phyloP scores from a whole-genome alignment of 2,329 filamentous ascomycete species.

The Scedosporium minutisporum region DNA sequence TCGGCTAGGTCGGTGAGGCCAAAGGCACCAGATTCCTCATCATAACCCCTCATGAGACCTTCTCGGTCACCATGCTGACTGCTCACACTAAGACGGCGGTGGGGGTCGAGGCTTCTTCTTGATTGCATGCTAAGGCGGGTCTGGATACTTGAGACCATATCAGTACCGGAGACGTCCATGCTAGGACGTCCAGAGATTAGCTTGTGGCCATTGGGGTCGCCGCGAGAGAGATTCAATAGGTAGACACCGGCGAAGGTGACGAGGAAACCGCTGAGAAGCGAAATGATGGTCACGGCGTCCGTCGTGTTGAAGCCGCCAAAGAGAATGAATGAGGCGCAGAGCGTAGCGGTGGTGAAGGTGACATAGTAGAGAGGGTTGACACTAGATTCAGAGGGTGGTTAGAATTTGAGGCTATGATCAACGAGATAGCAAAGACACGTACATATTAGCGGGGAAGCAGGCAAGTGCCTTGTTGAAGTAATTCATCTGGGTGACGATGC shows the following conservation, averaged over 20 bases:
- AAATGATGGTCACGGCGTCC: slow-evolving; percentile 83
- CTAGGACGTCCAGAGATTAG: slow-evolving; percentile 51
- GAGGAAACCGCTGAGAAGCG: slow-evolving; percentile 84
- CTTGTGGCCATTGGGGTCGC: slow-evolving; percentile 72
- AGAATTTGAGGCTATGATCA: background rate
- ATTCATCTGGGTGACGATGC: slow-evolving; percentile 98
- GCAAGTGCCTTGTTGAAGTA: slow-evolving; percentile 99
- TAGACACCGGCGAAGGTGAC: slow-evolving; percentile 95
- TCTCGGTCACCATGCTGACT: slow-evolving; percentile 62
- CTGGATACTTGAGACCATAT: slow-evolving; percentile 79
- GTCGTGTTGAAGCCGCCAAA: slow-evolving; percentile 95
- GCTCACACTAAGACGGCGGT: slow-evolving; percentile 54
- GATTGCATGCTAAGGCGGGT: slow-evolving; percentile 91
- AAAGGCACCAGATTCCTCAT: slow-evolving; percentile 64
- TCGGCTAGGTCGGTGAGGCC: slow-evolving; percentile 72
- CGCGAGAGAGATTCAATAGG: slow-evolving; percentile 86
- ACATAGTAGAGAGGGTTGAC: slow-evolving; percentile 97
- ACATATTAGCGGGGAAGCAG: slow-evolving; percentile 97
- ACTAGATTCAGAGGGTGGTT: slow-evolving; percentile 31
- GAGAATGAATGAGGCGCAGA: slow-evolving; percentile 90
- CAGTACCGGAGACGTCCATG: slow-evolving; percentile 77
- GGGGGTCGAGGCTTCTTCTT: slow-evolving; percentile 60
- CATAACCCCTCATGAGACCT: slow-evolving; percentile 79
- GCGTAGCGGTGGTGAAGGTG: slow-evolving; percentile 89
- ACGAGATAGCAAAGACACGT: slow-evolving; percentile 27